Evolutionary conservation across 2,329 filamentous ascomycete genomes (phyloP).

Genomic region (Sphaceloma murrayae): DNA sequence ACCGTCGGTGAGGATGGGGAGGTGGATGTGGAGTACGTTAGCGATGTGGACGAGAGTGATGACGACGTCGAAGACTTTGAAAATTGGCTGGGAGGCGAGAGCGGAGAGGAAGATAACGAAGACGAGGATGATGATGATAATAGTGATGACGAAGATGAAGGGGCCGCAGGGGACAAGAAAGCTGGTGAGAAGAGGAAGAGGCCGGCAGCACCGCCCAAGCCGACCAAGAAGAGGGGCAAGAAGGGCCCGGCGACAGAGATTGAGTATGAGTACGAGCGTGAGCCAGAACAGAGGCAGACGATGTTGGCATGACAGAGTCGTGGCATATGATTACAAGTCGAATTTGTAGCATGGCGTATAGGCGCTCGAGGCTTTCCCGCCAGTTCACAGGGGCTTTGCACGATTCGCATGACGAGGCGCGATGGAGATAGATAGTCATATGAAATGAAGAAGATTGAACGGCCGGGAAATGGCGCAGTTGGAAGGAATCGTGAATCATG

Average conservation of each 20-base stretch:
- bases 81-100: conserved; percentile 79
- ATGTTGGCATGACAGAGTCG: conserved; percentile 13
- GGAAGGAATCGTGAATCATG: not conserved
- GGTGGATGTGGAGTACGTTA: conserved; percentile 82
- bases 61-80: conserved; percentile 82
- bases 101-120: conserved; percentile 39
- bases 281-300: conserved; percentile 42
- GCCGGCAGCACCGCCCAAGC: conserved; percentile 41
- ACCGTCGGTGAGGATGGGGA: conserved; percentile 42
- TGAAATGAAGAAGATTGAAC: too few species aligned
- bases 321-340: not conserved
- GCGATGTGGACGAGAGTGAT: conserved; percentile 65
- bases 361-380: too few species aligned
- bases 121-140: conserved; percentile 50
- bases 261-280: conserved; percentile 66
- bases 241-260: conserved; percentile 59
- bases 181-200: conserved; percentile 50
- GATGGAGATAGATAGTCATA: too few species aligned
- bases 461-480: not conserved
- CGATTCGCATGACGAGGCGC: too few species aligned
- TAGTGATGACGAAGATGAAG: conserved; percentile 46
- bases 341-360: too few species aligned
- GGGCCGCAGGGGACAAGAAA: conserved; percentile 47
- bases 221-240: conserved; percentile 47
- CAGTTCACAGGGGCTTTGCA: too few species aligned